Percentiles rank a stretch among this genome's conserved stretches.
phyloP scores from a whole-genome alignment of 1,284 basidiomycete species.

The Moesziomyces parantarcticus region DNA sequence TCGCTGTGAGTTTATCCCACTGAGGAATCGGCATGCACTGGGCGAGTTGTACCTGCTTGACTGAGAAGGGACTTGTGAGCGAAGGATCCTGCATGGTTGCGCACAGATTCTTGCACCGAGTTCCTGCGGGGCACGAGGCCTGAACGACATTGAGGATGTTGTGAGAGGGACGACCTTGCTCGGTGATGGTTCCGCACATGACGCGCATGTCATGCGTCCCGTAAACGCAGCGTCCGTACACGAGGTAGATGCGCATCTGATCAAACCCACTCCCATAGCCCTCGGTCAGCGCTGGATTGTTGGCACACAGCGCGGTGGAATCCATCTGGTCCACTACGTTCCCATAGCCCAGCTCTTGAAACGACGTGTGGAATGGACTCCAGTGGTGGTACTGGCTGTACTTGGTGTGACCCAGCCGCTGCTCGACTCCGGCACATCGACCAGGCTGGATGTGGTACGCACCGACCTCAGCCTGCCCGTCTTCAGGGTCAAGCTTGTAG shows the following conservation, averaged over 20 bases:
- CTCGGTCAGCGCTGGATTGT: conserved; percentile 21
- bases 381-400: conserved; percentile 19
- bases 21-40: conserved; percentile 11
- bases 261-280: conserved; percentile 29
- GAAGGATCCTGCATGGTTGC: conserved; percentile 19
- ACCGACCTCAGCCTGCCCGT: conserved; percentile 28
- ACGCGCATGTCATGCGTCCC: conserved; percentile 24
- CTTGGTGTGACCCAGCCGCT: conserved; percentile 1
- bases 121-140: conserved; percentile 20
- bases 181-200: conserved; percentile 20
- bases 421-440: conserved; percentile 22
- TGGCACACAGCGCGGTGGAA: conserved; percentile 22
- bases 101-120: conserved; percentile 35
- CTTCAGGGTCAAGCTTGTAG: conserved; percentile 19
- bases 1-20: conserved; percentile 22
- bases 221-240: conserved; percentile 27
- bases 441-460: conserved; percentile 39
- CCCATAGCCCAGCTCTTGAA: conserved; percentile 4
- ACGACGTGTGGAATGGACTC: conserved; percentile 15
- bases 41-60: conserved; percentile 29
- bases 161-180: conserved; percentile 6
- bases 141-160: conserved; percentile 15
- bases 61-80: conserved; percentile 18
- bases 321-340: conserved; percentile 13
- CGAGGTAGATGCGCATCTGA: conserved; percentile 20